Conservation (phyloP, 768 basidiomycete genomes). For the Tylopilus rubrobrunneus region DNA sequence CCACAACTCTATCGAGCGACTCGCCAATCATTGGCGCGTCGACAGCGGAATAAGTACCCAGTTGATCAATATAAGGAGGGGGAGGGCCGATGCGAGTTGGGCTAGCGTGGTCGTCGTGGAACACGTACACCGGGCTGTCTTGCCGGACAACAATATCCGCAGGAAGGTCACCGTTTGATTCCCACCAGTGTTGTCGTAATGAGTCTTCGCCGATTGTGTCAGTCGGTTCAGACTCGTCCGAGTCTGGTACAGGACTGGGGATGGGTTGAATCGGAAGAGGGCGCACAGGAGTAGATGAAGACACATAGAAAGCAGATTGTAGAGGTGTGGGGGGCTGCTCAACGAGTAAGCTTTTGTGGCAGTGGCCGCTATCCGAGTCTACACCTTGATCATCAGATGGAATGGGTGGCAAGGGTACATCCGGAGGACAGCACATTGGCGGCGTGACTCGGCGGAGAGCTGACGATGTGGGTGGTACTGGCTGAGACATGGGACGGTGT, state of each 20-base stretch:
- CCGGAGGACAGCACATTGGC: conserved; percentile 14
- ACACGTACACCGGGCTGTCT: conserved; percentile 19
- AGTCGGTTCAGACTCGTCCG: conserved; percentile 5
- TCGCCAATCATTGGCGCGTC: conserved; percentile 13
- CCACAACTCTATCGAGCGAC: conserved; percentile 22
- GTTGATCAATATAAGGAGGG: conserved; percentile 13
- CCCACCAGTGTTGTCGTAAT: conserved; percentile 9
- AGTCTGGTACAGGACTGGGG: conserved; percentile 12
- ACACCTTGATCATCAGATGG: conserved; percentile 8
- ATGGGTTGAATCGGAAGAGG: conserved; percentile 19
- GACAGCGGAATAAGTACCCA: conserved; percentile 3
- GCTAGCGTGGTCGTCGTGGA: conserved; percentile 1
- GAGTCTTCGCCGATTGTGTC: not conserved
- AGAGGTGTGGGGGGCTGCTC: conserved; percentile 8
- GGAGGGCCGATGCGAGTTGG: conserved; percentile 13
- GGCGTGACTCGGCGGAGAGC: conserved; percentile 6
- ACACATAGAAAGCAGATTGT: not conserved
- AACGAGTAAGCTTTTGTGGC: not conserved
- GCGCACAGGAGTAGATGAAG: conserved; percentile 1
- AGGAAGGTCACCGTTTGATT: not conserved
- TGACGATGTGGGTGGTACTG: not conserved
- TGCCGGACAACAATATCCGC: conserved; percentile 12
- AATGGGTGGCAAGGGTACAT: conserved; percentile 20
- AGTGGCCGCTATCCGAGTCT: not conserved
- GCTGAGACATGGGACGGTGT: conserved; percentile 3